Evolutionary conservation across 352 stramenopile species (phyloP), one percentile per base, ranked within the genome.

Genomic region (Pythium rhizo-oryzae): DNA sequence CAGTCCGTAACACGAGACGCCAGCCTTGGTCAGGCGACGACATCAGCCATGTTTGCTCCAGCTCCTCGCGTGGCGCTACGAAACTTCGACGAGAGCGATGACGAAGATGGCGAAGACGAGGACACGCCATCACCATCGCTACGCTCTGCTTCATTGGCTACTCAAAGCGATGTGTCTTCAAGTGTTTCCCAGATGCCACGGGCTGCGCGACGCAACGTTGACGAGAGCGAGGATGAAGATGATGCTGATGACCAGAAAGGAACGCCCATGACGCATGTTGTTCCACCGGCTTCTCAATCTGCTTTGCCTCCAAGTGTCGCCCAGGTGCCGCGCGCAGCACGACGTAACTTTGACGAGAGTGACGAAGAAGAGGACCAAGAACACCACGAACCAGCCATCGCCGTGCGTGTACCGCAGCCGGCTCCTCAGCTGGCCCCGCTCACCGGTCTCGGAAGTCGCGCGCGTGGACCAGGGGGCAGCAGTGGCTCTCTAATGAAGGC

Each of bases 401-500:
- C 28, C 28, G 28, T 33, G 18, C 41, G 41, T n/a, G 21, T 24
- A 8, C 52, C 9, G 12, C 23, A 39, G n/a, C 43, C 43, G 1
- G 13, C 43, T 0, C 52, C 54, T 16, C 60, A 65, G 37, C 67
- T 69, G 35, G 33, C 49, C 33, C 59, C 59, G 16, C 21, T 60
- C 9, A 65, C 53, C n/a, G 66, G 66, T 0, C 5, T 60, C 21
- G 25, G 53, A 21, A 24, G 21, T 2, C 44, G 54, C 0, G 24
- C 56, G 4, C 52, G 46, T 44, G 59, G 47, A 0, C 15, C 18
- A 23, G 54, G 59, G 16, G 58, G 58, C 18, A 23, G 59, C 11
- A 60, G 54, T 33, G 57, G 55, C 25, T 63, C 68, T 11, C 44
- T 75, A 18, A 58, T 71, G 41, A 75, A 75, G 23, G 69, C 62